A percentile compares a stretch with the other conserved stretches of the same genome.
Conservation (phyloP, 164 flowering plant genomes). For the Brasenia schreberi region DNA sequence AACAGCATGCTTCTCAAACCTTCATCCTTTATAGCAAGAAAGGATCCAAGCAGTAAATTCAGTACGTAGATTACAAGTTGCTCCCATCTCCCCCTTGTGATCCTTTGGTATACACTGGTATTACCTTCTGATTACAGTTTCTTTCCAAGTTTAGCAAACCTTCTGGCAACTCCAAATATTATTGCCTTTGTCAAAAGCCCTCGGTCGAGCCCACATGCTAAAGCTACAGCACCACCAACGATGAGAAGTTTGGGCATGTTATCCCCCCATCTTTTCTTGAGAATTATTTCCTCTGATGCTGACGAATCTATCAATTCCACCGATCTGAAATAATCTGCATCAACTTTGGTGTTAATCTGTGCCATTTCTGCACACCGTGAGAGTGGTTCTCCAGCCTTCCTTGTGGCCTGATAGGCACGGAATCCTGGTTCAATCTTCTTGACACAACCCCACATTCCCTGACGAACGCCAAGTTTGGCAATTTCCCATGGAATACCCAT, state of each 20-base stretch:
- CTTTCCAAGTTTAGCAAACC: conserved; percentile 52
- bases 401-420: conserved; percentile 46
- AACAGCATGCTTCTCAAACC: too few species aligned
- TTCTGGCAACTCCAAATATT: conserved; percentile 74
- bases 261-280: conserved; percentile 28
- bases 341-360: conserved; percentile 48
- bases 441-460: conserved; percentile 77
- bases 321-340: conserved; percentile 32
- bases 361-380: conserved; percentile 48
- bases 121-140: conserved; percentile 14
- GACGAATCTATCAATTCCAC: conserved; percentile 20
- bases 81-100: too few species aligned
- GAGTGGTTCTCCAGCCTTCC: conserved; percentile 25
- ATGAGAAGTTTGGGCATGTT: conserved; percentile 55
- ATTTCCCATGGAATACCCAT: conserved; percentile 91
- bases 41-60: too few species aligned
- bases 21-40: too few species aligned
- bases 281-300: conserved; percentile 3
- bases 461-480: conserved; percentile 59
- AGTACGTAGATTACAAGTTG: too few species aligned
- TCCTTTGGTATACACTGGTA: too few species aligned
- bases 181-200: conserved; percentile 80
- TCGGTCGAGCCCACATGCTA: conserved; percentile 67
- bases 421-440: conserved; percentile 58
- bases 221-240: conserved; percentile 67